Base-by-base conservation (phyloP, 2,329 filamentous ascomycete species). In the Setomelanomma holmii region DNA sequence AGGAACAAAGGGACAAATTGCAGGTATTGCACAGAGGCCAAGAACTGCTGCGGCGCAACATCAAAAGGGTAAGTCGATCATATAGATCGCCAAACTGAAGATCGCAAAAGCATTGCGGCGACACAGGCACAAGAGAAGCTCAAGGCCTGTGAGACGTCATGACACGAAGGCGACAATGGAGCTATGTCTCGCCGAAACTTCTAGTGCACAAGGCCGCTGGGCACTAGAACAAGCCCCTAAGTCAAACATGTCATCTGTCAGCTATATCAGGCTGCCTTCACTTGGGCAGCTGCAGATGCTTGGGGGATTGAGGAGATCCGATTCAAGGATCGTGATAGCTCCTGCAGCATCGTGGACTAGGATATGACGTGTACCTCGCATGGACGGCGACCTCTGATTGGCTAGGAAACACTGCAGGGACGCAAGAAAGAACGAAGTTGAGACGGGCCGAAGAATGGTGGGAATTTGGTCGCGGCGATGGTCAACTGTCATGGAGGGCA, bases 11-110 rank as follows among this genome's bases (percentile, higher is more conserved):
- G 38, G 60, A 63, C 7, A 63, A 40, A 49, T 64, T 62, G 56
- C 59, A 68, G 41, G 58, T 55, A 53, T 64, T 69, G 58, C 59
- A 66, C 55, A 56, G 53, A 35, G 68, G 68, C 68, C 67, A 71
- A 53, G 66, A 67, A 47, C 56, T 59, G 51, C 68, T 67, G 56
- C 68, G 68, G 49, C 66, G 66, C 50, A 71, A 63, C 67, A 69
- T 71, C 51, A 65, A 68, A 53, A 39, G 22, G 33, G 57, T 62
- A 34, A 59, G 30, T 50, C 51, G 57, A 58, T 53, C 56, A 61
- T 56, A 44, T 41, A 51, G 53, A 49, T 50, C 56, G 49, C 36
- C 23, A 54, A 51, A 40, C 34, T 45, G 45, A 47, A 55, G 51
- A 44, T 38, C 27, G 45, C 45, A 45, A 44, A 55, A 53, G 56